Percentiles rank a stretch among this genome's conserved stretches.
phyloP scores from a whole-genome alignment of 2,329 filamentous ascomycete genomes.

The Cordyceps farinosa region DNA sequence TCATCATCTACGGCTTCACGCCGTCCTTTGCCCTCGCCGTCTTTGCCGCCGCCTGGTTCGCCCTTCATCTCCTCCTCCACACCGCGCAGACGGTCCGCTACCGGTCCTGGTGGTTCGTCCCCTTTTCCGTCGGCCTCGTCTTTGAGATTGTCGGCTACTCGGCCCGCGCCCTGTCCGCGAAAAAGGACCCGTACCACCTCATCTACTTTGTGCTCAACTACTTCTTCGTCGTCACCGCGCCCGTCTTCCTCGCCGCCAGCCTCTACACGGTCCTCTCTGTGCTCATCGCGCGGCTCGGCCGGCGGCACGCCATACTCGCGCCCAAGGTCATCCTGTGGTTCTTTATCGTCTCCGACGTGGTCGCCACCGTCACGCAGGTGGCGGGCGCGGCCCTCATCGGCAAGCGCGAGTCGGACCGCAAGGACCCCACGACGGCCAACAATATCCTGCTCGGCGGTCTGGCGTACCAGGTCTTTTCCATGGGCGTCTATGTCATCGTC shows the following conservation, averaged over 20 bases:
- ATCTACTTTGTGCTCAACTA: slow-evolving; percentile 56
- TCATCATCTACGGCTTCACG: slow-evolving; percentile 50
- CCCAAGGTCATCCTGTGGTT: slow-evolving; percentile 48
- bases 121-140: slow-evolving; percentile 40
- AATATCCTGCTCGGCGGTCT: slow-evolving; percentile 54
- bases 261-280: slow-evolving; percentile 54
- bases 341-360: slow-evolving; percentile 52
- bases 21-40: slow-evolving; percentile 43
- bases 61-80: slow-evolving; percentile 38
- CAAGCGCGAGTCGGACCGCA: slow-evolving; percentile 42
- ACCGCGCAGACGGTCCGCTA: slow-evolving; percentile 30
- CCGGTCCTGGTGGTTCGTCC: slow-evolving; percentile 43
- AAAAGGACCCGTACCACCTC: slow-evolving; percentile 50
- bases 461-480: slow-evolving; percentile 51
- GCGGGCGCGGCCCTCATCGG: slow-evolving; percentile 53
- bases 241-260: slow-evolving; percentile 54
- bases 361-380: slow-evolving; percentile 52
- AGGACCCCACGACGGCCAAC: slow-evolving; percentile 49
- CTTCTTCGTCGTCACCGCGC: slow-evolving; percentile 59
- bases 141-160: slow-evolving; percentile 51
- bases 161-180: slow-evolving; percentile 45
- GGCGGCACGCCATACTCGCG: slow-evolving; percentile 40
- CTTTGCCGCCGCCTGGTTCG: slow-evolving; percentile 43
- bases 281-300: slow-evolving; percentile 43
- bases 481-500: slow-evolving; percentile 46